phyloP scores from a whole-genome alignment of 345 rosid genomes.

The Psidium guajava region DNA sequence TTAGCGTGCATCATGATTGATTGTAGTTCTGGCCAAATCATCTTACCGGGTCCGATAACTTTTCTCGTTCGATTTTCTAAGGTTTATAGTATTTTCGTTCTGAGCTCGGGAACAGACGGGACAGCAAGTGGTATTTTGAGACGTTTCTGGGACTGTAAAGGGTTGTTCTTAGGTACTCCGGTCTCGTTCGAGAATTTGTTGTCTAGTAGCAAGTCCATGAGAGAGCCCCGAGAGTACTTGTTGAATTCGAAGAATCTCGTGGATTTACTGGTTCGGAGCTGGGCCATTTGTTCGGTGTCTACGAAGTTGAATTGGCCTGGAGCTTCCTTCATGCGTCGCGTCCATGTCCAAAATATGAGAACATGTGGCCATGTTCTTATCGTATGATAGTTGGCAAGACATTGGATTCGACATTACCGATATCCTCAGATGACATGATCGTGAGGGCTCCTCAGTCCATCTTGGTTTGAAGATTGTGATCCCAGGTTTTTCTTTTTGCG shows the following conservation, averaged over 20 bases:
- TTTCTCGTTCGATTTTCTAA: neutral
- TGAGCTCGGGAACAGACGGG: neutral
- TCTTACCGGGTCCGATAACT: neutral
- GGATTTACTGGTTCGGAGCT: neutral
- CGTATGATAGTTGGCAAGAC: neutral
- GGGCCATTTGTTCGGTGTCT: neutral
- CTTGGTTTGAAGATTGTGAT: neutral
- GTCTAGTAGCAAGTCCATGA: neutral
- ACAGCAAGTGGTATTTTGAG: neutral
- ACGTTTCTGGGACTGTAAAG: neutral
- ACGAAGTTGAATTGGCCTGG: neutral
- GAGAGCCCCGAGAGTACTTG: neutral
- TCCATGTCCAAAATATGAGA: neutral
- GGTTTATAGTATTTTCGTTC: neutral
- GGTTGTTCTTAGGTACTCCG: neutral
- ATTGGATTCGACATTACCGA: neutral
- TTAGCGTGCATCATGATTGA: neutral
- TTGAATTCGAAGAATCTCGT: neutral
- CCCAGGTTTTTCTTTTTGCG: neutral
- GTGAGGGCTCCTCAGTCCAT: neutral
- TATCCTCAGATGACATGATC: neutral
- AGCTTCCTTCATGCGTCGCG: neutral
- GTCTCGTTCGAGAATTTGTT: neutral
- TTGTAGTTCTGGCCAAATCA: neutral
- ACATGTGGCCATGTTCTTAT: neutral